phyloP scores from a whole-genome alignment of 768 basidiomycete genomes.

The Hysterangium stoloniferum region DNA sequence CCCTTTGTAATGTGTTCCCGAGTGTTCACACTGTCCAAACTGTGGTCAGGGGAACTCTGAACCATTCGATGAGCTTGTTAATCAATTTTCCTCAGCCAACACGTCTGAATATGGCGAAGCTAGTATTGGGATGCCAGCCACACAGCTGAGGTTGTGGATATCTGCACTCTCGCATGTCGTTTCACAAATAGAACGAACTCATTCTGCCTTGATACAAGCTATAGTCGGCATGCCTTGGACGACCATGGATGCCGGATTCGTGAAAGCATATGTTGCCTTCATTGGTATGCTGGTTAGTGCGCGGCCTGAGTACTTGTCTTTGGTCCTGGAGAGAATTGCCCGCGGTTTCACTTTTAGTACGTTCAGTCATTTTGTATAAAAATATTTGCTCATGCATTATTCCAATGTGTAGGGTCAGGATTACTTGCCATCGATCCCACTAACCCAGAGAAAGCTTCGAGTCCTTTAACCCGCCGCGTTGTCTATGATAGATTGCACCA shows the following conservation, averaged over 20 bases:
- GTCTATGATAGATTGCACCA: conserved; percentile 84
- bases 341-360: conserved; percentile 85
- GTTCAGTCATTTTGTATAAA: conserved; percentile 25
- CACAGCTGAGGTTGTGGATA: conserved; percentile 73
- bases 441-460: conserved; percentile 55
- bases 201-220: conserved; percentile 76
- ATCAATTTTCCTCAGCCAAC: conserved; percentile 57
- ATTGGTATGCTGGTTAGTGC: conserved; percentile 89
- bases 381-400: conserved; percentile 2
- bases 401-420: conserved; percentile 51
- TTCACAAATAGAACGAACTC: conserved; percentile 76
- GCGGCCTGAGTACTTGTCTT: conserved; percentile 81
- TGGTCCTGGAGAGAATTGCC: conserved; percentile 74
- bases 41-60: conserved; percentile 56
- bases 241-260: conserved; percentile 77
- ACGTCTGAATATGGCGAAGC: conserved; percentile 31
- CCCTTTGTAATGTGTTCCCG: conserved; percentile 14
- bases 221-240: conserved; percentile 89
- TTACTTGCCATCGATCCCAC: conserved; percentile 51
- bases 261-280: conserved; percentile 83
- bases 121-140: conserved; percentile 21
- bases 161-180: conserved; percentile 87
- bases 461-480: conserved; percentile 69
- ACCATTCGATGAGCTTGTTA: conserved; percentile 82
- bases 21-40: conserved; percentile 10